These are phyloP conservation scores for Triticum aestivum DNA, from an alignment of 176 grass and related monocot genomes.

Conservation along the genomic window IWGSC_CS_RefSeq_v2.1 NC_057806.1:152425665-152426164, in stretches of 20 bases:
- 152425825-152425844: slow-evolving; percentile 73
- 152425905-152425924: not conserved
- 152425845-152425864: not conserved
- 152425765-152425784: slow-evolving; percentile 64
- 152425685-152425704: slow-evolving; percentile 68
- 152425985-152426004: too few species aligned
- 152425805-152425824: slow-evolving; percentile 66
- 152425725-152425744: not conserved
- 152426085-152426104: slow-evolving; percentile 72
- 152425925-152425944: not conserved
- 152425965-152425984: too few species aligned
- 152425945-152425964: not conserved
- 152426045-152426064: slow-evolving; percentile 91
- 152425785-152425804: slow-evolving; percentile 93
- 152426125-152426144: slow-evolving; percentile 66
- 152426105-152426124: slow-evolving; percentile 79
- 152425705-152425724: not conserved
- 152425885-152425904: not conserved
- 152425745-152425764: slow-evolving; percentile 17
- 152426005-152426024: not conserved
- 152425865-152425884: too few species aligned
- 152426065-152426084: slow-evolving; percentile 96
- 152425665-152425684: slow-evolving; percentile 50
- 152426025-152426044: slow-evolving; percentile 18
- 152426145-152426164: slow-evolving; percentile 20